phyloP scores from a whole-genome alignment of 768 basidiomycete genomes.

The Tylopilus balloui region DNA sequence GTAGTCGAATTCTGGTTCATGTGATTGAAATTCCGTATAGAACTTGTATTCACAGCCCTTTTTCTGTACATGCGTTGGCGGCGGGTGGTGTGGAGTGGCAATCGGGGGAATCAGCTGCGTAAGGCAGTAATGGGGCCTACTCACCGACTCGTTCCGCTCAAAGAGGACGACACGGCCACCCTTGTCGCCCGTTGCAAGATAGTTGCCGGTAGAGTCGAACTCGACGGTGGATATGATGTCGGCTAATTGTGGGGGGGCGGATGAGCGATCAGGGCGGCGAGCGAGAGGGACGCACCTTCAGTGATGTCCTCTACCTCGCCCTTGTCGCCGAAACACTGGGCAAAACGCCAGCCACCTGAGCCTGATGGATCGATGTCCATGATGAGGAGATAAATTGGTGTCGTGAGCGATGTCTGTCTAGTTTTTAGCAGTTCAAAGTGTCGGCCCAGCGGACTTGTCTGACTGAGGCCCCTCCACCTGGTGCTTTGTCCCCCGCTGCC shows the following conservation, averaged over 20 bases:
- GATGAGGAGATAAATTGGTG: constrained; percentile 19
- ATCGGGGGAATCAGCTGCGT: constrained; percentile 34
- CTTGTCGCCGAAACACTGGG: constrained; percentile 99
- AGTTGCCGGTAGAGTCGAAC: constrained; percentile 99
- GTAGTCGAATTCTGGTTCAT: constrained; percentile 99
- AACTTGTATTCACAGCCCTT: constrained; percentile 99
- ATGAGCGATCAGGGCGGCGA: constrained; percentile 14
- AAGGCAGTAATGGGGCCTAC: constrained; percentile 25
- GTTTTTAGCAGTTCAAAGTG: constrained; percentile 13
- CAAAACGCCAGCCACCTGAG: constrained; percentile 95
- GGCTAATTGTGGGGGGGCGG: constrained; percentile 50
- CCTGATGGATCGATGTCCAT: constrained; percentile 85
- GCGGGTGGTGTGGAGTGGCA: constrained; percentile 11
- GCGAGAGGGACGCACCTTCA: constrained; percentile 61
- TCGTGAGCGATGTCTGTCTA: constrained; percentile 9
- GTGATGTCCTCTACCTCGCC: constrained; percentile 99
- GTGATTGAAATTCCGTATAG: constrained; percentile 99
- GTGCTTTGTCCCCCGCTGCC: no score
- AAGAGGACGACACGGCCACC: constrained; percentile 98
- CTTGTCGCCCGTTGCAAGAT: constrained; percentile 99
- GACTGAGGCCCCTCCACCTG: constrained; percentile 17
- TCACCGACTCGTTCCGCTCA: constrained; percentile 94
- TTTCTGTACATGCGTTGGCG: constrained; percentile 56
- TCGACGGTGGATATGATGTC: constrained; percentile 99
- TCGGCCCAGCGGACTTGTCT: constrained; percentile 15